phyloP scores from a whole-genome alignment of 306 rosid species.

The Luffa acutangula region DNA sequence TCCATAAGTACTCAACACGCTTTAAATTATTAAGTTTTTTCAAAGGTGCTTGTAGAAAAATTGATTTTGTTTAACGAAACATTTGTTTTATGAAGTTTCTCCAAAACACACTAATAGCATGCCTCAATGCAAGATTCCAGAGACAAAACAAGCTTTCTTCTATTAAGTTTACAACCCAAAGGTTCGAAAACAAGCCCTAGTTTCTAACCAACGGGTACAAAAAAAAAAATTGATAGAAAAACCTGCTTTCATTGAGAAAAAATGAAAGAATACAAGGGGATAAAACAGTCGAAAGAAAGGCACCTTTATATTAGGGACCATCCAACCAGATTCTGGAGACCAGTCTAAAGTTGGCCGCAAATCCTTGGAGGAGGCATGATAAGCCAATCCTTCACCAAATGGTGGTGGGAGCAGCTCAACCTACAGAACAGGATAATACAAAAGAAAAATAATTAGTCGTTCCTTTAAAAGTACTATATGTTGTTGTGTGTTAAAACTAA shows the following conservation, averaged over 20 bases:
- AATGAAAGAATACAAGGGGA: too few relatives aligned
- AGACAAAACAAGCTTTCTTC: neutral
- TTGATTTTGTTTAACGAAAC: too few relatives aligned
- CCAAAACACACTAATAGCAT: neutral
- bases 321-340: slow-evolving; percentile 66
- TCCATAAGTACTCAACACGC: too few relatives aligned
- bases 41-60: too few relatives aligned
- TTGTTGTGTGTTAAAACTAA: neutral
- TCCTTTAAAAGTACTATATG: neutral
- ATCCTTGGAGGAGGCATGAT: slow-evolving; percentile 46
- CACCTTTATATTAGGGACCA: slow-evolving; percentile 45
- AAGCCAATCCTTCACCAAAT: slow-evolving; percentile 57
- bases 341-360: slow-evolving; percentile 77
- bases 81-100: too few relatives aligned
- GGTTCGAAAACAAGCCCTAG: neutral
- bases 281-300: slow-evolving; percentile 14
- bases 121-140: neutral
- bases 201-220: too few relatives aligned
- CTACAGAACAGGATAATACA: slow-evolving; percentile 27
- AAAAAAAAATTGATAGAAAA: too few relatives aligned
- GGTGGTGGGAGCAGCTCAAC: slow-evolving; percentile 64
- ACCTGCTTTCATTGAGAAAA: too few relatives aligned
- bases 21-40: too few relatives aligned
- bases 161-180: neutral
- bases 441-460: neutral